Evolutionary conservation across 2,329 filamentous ascomycete genomes (phyloP).

Genomic region (Pseudocercospora vitis): DNA sequence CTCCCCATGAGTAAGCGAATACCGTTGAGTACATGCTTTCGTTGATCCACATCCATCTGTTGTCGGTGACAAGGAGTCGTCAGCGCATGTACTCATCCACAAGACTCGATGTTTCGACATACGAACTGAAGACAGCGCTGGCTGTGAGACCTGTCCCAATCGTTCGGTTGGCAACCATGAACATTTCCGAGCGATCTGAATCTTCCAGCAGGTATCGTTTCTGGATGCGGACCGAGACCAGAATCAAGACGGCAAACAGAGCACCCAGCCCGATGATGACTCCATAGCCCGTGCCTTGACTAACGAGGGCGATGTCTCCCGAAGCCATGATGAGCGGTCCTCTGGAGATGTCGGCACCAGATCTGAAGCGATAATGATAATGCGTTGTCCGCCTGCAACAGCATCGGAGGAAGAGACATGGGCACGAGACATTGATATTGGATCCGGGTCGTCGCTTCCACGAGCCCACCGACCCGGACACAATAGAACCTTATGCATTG

Average conservation of each 20-base stretch:
- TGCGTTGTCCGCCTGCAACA: neutral
- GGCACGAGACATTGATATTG: neutral
- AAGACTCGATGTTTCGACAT: neutral
- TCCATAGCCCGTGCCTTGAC: conserved; percentile 44
- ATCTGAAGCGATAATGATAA: too few species aligned
- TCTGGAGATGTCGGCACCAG: neutral
- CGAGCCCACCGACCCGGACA: neutral
- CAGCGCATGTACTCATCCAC: neutral
- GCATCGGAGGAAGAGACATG: neutral
- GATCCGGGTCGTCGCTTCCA: conserved; percentile 6
- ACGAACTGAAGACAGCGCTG: conserved; percentile 14
- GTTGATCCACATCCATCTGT: conserved; percentile 45
- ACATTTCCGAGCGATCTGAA: conserved; percentile 48
- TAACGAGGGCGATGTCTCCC: conserved; percentile 7
- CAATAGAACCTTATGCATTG: conserved; percentile 8
- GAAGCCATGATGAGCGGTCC: neutral
- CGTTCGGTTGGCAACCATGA: conserved; percentile 40
- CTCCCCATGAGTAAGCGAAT: conserved; percentile 37
- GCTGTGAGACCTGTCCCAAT: conserved; percentile 33
- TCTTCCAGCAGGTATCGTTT: conserved; percentile 46
- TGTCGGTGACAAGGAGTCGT: conserved; percentile 31
- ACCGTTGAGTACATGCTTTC: conserved; percentile 44
- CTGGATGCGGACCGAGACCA: conserved; percentile 50
- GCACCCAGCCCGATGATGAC: conserved; percentile 52
- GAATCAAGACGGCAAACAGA: conserved; percentile 50